These are phyloP conservation scores for Hyphodiscus hymeniophilus DNA, from an alignment of 495 filamentous ascomycete species.

Conservation along the genomic window DNA sequence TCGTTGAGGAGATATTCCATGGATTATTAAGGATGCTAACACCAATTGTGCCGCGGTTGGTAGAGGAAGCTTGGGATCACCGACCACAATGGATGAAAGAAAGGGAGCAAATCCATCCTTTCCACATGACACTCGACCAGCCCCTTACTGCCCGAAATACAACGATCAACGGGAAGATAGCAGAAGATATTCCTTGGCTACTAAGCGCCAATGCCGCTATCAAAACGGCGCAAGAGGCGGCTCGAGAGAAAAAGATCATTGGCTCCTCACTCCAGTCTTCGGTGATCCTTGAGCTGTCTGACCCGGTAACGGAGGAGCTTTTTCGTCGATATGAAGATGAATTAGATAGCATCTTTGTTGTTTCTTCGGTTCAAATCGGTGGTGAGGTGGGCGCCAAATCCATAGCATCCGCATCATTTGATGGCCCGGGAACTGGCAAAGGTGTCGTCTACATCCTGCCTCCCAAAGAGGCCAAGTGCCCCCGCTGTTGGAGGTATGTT, in stretches of 20 bases:
- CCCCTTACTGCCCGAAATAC: constrained; percentile 16
- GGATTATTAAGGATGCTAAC: constrained; percentile 68
- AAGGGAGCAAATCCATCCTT: constrained; percentile 29
- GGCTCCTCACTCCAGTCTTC: constrained; percentile 68
- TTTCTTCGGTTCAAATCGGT: constrained; percentile 55
- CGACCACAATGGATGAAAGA: constrained; percentile 54
- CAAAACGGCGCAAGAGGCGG: constrained; percentile 62
- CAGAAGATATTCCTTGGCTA: constrained; percentile 47
- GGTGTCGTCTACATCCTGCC: constrained; percentile 51
- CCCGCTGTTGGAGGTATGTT: constrained; percentile 80
- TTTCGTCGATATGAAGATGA: constrained; percentile 51
- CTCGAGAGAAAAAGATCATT: constrained; percentile 53
- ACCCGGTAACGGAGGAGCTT: constrained; percentile 18
- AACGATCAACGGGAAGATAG: constrained; percentile 28
- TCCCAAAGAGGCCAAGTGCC: constrained; percentile 66
- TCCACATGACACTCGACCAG: constrained; percentile 27
- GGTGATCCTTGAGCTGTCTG: constrained; percentile 41
- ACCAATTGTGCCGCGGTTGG: constrained; percentile 75
- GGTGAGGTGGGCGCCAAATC: constrained; percentile 31
- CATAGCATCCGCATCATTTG: constrained; percentile 47
- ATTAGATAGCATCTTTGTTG: constrained; percentile 67
- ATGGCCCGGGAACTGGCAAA: constrained; percentile 34
- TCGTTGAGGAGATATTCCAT: constrained; percentile 59
- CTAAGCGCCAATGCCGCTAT: constrained; percentile 49
- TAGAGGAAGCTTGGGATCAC: constrained; percentile 83